Base-by-base conservation (phyloP, 2,329 filamentous ascomycete genomes). In the Nigrospora sphaerica region DNA sequence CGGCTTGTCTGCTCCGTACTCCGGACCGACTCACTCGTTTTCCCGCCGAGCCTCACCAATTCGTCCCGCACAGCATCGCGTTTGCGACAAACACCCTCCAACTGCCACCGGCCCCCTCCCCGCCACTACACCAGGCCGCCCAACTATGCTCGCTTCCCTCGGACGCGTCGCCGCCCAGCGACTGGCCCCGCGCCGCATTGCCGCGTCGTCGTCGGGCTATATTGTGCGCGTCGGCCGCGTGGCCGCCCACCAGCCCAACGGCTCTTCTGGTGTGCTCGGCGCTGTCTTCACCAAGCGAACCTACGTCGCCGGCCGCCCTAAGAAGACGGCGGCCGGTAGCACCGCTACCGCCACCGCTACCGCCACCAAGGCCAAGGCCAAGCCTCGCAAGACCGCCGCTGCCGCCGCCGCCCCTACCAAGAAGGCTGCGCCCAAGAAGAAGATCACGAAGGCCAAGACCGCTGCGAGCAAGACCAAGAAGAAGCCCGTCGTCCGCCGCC, bases 101-200 rank as follows among this genome's bases (percentile, higher is more conserved):
- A 28, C 23, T 10, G 23, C 23, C 23, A 28, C 23, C 23, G 23
- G 6, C 7, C 23, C 23, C 23, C 23, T 28, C 23, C 23, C 7
- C 23, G 23, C 7, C 23, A 28, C 23, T 2, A 28, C 23, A 10
- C 6, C 23, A 28, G 23, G 23, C 10, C 23, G 23, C 23, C 23
- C 23, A 28, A 55, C 49, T 47, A 75, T 75, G 72, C 57, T 74
- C 50, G 66, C 64, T 44, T 61, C 64, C 31, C 57, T 73, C 51
- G 64, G 65, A 51, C 64, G 69, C 52, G 63, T 60, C 45, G 65
- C 65, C 45, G 58, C 62, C 49, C 62, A 61, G 57, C 68, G 67
- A 14, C 36, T 62, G 49, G 52, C 51, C 46, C 52, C 56, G 45
- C 48, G 32, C 39, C 41, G 11, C 34, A 17, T 40, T 46, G 37